phyloP scores from a whole-genome alignment of 192 early-diverging fungal genomes.

The Coemansia biformis region DNA sequence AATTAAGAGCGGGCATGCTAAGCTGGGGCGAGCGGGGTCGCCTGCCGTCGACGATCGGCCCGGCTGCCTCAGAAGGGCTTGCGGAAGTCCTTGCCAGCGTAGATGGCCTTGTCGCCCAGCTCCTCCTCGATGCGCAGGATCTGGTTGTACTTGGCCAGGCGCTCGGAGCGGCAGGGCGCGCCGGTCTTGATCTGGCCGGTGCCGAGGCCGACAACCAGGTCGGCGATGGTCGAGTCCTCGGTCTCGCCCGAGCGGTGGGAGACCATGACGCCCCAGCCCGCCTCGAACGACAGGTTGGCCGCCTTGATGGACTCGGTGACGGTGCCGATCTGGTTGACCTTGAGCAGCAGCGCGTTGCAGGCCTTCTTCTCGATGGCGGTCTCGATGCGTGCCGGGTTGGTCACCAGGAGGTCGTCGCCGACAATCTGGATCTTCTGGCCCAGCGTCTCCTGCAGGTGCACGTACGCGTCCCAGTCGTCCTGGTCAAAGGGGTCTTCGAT shows the following conservation, averaged over 20 bases:
- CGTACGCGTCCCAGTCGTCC: conserved; percentile 95
- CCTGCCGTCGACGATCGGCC: too few species aligned
- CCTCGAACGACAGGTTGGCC: conserved; percentile 66
- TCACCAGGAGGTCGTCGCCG: conserved; percentile 97
- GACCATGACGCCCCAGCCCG: conserved; percentile 99
- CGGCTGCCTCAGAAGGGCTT: conserved; percentile 44
- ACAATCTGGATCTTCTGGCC: conserved; percentile 81
- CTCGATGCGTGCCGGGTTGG: conserved; percentile 89
- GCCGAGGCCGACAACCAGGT: conserved; percentile 93
- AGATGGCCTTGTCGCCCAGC: conserved; percentile 84
- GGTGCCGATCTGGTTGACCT: conserved; percentile 99
- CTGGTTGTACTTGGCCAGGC: conserved; percentile 99
- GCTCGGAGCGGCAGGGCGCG: conserved; percentile 95
- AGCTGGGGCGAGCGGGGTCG: too few species aligned
- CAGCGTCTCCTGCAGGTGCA: conserved; percentile 62
- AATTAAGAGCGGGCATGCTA: too few species aligned
- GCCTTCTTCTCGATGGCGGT: conserved; percentile 91
- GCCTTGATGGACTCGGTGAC: conserved; percentile 93
- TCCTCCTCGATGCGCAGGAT: conserved; percentile 97
- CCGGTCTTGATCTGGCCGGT: conserved; percentile 99
- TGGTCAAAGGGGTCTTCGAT: conserved; percentile 99
- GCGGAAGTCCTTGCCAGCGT: conserved; percentile 93
- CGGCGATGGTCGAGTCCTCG: conserved; percentile 95
- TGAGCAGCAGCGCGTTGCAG: conserved; percentile 90
- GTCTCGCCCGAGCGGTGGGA: conserved; percentile 99